Conservation (phyloP, 352 stramenopile genomes). For the Phytophthora litchii region DNA sequence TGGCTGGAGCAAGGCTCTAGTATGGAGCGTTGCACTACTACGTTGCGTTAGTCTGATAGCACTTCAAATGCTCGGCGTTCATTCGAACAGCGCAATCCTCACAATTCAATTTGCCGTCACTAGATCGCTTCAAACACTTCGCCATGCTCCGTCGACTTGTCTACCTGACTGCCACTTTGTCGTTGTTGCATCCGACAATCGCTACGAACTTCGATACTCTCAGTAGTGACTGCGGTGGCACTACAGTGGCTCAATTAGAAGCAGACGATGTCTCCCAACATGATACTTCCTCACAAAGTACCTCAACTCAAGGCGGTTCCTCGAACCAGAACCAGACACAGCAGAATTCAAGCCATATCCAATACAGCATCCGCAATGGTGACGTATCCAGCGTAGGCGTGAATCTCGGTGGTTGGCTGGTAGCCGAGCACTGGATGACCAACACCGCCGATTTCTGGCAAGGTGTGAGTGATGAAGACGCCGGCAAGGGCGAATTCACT, state of each 20-base stretch:
- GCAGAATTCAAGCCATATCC: slow-evolving; percentile 47
- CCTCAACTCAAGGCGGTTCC: background rate
- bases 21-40: slow-evolving; percentile 9
- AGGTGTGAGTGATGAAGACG: slow-evolving; percentile 40
- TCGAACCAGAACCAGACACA: slow-evolving; percentile 1
- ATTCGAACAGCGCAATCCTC: slow-evolving; percentile 22
- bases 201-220: slow-evolving; percentile 26
- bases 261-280: slow-evolving; percentile 17
- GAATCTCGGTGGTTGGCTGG: slow-evolving; percentile 78
- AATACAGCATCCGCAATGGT: slow-evolving; percentile 65
- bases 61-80: slow-evolving; percentile 12
- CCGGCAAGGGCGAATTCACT: slow-evolving; percentile 59
- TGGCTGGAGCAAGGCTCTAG: slow-evolving; percentile 10
- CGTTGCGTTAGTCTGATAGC: slow-evolving; percentile 6
- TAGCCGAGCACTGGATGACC: slow-evolving; percentile 85
- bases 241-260: slow-evolving; percentile 14
- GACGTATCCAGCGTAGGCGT: slow-evolving; percentile 54
- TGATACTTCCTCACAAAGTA: slow-evolving; percentile 7
- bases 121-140: slow-evolving; percentile 2
- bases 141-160: slow-evolving; percentile 22
- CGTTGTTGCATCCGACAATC: slow-evolving; percentile 4
- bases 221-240: slow-evolving; percentile 5
- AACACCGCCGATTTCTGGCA: slow-evolving; percentile 55
- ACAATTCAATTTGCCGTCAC: slow-evolving; percentile 22
- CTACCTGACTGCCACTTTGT: slow-evolving; percentile 14